A percentile compares a stretch with the other conserved stretches of the same genome.
These are phyloP conservation scores for Erythrophleum ivorense DNA, from an alignment of 331 rosid genomes.

Conservation along the genomic window DNA sequence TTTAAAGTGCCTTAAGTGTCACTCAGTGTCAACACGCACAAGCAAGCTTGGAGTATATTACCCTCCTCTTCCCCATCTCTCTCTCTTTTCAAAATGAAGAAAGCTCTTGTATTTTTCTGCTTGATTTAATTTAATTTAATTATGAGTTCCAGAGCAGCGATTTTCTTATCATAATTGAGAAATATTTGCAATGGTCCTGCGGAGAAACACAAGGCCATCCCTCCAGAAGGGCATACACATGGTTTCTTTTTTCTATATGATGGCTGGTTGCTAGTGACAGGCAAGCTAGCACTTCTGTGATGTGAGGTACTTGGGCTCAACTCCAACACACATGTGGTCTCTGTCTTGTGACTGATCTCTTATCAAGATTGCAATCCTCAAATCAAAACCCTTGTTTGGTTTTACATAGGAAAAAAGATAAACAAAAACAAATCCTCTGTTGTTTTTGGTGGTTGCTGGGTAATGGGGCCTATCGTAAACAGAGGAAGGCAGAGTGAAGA, in stretches of 20 bases:
- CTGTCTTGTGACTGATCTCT: neutral
- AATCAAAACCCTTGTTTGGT: neutral
- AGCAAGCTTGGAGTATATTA: no score
- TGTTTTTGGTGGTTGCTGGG: constrained; percentile 3
- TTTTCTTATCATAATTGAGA: neutral
- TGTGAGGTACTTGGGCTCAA: neutral
- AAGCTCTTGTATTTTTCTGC: neutral
- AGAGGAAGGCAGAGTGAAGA: neutral
- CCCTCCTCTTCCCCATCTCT: neutral
- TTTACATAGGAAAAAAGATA: neutral
- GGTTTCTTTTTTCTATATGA: neutral
- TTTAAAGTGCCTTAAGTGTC: no score
- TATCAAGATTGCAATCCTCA: neutral
- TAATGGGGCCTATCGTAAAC: neutral
- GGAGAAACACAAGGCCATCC: constrained; percentile 7
- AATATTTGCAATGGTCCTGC: neutral
- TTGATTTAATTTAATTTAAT: neutral
- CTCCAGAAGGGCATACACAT: constrained; percentile 1
- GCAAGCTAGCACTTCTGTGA: neutral
- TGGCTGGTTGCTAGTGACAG: neutral
- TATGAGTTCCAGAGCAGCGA: no score
- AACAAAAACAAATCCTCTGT: neutral
- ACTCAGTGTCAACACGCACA: no score
- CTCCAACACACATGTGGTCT: constrained; percentile 12
- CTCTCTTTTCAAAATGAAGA: neutral